Conservation (phyloP, 192 early-diverging fungal species). For the Umbelopsis isabellina region DNA sequence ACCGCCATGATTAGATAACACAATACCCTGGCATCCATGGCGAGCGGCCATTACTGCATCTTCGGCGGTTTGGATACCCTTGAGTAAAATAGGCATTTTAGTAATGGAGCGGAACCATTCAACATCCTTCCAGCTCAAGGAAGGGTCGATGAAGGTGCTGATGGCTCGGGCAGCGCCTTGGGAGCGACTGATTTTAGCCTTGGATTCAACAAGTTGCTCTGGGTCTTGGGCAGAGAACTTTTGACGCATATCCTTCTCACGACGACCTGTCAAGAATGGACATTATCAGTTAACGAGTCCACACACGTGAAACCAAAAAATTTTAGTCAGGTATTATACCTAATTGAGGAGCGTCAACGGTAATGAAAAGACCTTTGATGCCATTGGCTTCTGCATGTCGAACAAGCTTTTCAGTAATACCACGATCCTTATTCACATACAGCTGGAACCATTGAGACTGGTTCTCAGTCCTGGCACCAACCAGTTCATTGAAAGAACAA, state of each 20-base stretch:
- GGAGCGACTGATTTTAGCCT: constrained; percentile 41
- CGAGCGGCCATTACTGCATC: constrained; percentile 87
- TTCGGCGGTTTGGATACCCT: constrained; percentile 89
- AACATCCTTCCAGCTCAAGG: constrained; percentile 87
- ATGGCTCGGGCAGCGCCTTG: constrained; percentile 74
- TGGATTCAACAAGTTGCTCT: constrained; percentile 26
- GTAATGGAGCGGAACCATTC: constrained; percentile 87
- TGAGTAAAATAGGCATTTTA: constrained; percentile 85
- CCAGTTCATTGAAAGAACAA: constrained; percentile 70
- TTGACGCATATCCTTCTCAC: constrained; percentile 83
- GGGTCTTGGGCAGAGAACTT: constrained; percentile 57
- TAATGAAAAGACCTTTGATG: constrained; percentile 80
- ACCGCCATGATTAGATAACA: constrained; percentile 97
- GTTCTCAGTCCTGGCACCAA: constrained; percentile 47
- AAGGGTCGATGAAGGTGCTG: constrained; percentile 79
- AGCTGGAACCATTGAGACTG: constrained; percentile 76
- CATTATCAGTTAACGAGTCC: not conserved
- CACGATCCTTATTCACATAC: constrained; percentile 78
- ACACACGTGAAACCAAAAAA: not conserved
- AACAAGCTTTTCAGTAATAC: constrained; percentile 66
- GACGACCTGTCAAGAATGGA: constrained; percentile 44
- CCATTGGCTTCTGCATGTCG: constrained; percentile 74
- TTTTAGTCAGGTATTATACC: constrained; percentile 20
- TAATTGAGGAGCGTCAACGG: constrained; percentile 79
- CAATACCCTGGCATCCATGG: constrained; percentile 79